These are phyloP conservation scores for Volvox africanus DNA, from an alignment of 139 green algal genomes.

Conservation along the genomic window DNA sequence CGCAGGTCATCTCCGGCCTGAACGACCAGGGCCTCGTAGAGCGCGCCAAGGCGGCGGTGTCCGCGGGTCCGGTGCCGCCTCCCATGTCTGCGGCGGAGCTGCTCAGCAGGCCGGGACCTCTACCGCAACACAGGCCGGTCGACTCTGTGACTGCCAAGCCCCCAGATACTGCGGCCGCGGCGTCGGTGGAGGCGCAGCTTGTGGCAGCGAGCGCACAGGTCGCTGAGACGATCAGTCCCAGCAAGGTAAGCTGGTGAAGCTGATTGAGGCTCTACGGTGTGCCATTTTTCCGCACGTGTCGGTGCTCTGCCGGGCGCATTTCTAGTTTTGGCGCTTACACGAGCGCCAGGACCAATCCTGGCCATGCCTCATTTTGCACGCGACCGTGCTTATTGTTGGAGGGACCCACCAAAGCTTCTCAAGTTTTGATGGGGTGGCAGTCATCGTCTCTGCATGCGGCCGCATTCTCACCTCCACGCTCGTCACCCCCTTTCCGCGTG, in stretches of 20 bases:
- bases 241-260: not conserved
- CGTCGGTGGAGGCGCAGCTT: slow-evolving; percentile 12
- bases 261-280: too few relatives aligned
- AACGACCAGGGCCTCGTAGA: slow-evolving; percentile 17
- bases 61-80: not conserved
- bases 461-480: too few relatives aligned
- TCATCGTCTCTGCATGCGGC: too few relatives aligned
- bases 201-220: slow-evolving; percentile 44
- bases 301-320: too few relatives aligned
- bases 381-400: too few relatives aligned
- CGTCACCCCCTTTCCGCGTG: too few relatives aligned
- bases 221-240: slow-evolving; percentile 8
- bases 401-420: too few relatives aligned
- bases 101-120: not conserved
- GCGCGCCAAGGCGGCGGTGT: not conserved
- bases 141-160: not conserved
- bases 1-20: slow-evolving; percentile 22
- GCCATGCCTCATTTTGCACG: too few relatives aligned
- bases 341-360: too few relatives aligned
- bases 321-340: too few relatives aligned
- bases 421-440: too few relatives aligned
- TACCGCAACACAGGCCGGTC: not conserved
- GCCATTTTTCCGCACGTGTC: too few relatives aligned
- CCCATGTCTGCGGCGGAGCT: not conserved
- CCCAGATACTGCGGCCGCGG: not conserved